These are phyloP conservation scores for Pseudocercospora fuligena DNA, from an alignment of 2,329 filamentous ascomycete species.

Conservation along the genomic window DNA sequence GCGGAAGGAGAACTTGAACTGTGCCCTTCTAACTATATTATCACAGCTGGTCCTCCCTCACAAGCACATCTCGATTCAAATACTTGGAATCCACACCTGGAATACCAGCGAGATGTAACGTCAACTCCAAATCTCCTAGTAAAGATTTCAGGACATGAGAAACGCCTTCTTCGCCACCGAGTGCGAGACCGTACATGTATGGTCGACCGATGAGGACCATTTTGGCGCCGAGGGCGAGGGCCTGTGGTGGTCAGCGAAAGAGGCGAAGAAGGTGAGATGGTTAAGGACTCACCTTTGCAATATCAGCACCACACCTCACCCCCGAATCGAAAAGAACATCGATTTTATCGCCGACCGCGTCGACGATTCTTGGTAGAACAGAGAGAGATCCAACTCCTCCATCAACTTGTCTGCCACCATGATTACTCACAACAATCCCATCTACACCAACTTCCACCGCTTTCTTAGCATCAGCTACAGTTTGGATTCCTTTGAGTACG, in stretches of 20 bases:
- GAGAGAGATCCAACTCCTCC: conserved; percentile 56
- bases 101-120: conserved; percentile 21
- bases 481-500: conserved; percentile 63
- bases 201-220: conserved; percentile 63
- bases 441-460: conserved; percentile 52
- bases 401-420: conserved; percentile 58
- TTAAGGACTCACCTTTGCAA: conserved; percentile 46
- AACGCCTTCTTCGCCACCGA: conserved; percentile 61
- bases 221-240: conserved; percentile 60
- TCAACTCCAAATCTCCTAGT: conserved; percentile 28
- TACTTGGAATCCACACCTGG: neutral
- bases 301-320: conserved; percentile 54
- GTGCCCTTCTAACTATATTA: too few species aligned
- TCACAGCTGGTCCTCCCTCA: conserved; percentile 19
- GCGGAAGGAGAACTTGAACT: too few species aligned
- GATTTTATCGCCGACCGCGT: conserved; percentile 57
- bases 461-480: conserved; percentile 53
- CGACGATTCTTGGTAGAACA: conserved; percentile 64
- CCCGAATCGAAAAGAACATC: conserved; percentile 59
- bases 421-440: conserved; percentile 58
- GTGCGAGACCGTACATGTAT: conserved; percentile 62
- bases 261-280: too few species aligned
- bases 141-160: conserved; percentile 40
- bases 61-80: conserved; percentile 10
- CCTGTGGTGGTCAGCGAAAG: conserved; percentile 27